Base-by-base conservation (phyloP, 2,329 filamentous ascomycete species). In the Fusarium sambucinum region DNA sequence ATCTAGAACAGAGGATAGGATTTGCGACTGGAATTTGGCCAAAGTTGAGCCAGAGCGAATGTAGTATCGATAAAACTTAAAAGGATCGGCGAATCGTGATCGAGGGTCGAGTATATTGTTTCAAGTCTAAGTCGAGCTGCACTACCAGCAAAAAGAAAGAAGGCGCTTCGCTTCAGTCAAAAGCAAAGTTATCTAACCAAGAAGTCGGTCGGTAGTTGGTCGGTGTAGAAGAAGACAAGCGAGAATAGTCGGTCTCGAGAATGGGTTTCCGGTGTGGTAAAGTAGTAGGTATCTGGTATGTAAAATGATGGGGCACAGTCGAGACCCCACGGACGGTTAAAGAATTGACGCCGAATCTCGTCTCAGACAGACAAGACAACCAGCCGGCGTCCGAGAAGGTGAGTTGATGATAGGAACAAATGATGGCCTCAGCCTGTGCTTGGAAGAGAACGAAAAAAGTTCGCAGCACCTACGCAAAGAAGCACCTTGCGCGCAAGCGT, bases 401-500 rank as follows among this genome's bases (percentile, higher is more conserved):
- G 23, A 51, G 33, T 40, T 38, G 45, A 65, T 42, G 33, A 46
- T 35, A 38, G 54, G 40, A 51, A 61, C 50, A 53, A 51, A 63
- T 37, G 50, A 60, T 37, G 45, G 37, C 59, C 48, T 63, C 60
- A 58, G 59, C 60, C 59, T 30, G 57, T 66, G 32, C 53, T 55
- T 50, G 33, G 46, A 45, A 67, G 50, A 56, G 55, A 63, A 46
- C 59, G 52, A 62, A 64, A 72, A 69, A 73, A 40, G 45, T 47
- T 73, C 63, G 60, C 68, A 71, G 63, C 68, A 73, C 56, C 60
- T 70, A 61, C 65, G 53, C 69, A 57, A 59, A 50, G 60, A 53
- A 57, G 67, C 55, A 60, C 70, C 70, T 63, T 73, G 70, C 68
- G 51, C 54, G 50, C 42, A 44, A 65, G 50, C 52, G 66, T 71